Base-by-base conservation (phyloP, 768 basidiomycete species). In the Leccinum subgranulosum region DNA sequence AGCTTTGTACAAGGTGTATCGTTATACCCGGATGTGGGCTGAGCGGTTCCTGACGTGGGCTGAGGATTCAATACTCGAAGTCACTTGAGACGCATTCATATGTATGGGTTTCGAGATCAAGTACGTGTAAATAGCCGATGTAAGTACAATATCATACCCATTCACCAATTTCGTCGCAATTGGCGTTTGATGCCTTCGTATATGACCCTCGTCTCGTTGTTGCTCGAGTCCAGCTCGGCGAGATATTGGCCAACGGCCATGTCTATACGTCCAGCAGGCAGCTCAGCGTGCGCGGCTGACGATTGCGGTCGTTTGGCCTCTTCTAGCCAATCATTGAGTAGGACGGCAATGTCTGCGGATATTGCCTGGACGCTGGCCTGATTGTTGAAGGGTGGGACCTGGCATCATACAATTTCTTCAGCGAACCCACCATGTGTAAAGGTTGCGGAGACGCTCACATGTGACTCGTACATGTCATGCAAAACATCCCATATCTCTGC, bases 401-500 rank as follows among this genome's bases (percentile, higher is more conserved):
- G 60, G 5, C 33, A 31, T 57, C 29, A 31, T 57, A 17, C 28
- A 52, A 28, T 36, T 57, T 29, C 21, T 21, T 65, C 23, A 58
- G 55, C 14, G 36, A 28, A 33, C 48, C 53, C 39, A 19, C 3
- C 11, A 48, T 27, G 48, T 43, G 12, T 56, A 53, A 52, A 57
- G 58, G 29, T 27, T 39, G 29, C 12, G 43, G 19, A 53, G 25
- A 71, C 78, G 5, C 41, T 65, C 72, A 94, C 94, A 76, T 93
- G 90, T 25, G 90, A 90, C 69, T 93, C 89, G 60, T 91, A 90
- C 82, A 93, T 88, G 68, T 88, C 88, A 62, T 92, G 87, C 61
- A 92, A 79, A 21, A 88, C 83, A 63, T 92, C 88, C 84, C 93
- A 96, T 53, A 95, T 80, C 56, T 94, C 90, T 34, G 81, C 77